phyloP scores from a whole-genome alignment of 1,284 basidiomycete species.

The Ustanciosporium gigantosporum region DNA sequence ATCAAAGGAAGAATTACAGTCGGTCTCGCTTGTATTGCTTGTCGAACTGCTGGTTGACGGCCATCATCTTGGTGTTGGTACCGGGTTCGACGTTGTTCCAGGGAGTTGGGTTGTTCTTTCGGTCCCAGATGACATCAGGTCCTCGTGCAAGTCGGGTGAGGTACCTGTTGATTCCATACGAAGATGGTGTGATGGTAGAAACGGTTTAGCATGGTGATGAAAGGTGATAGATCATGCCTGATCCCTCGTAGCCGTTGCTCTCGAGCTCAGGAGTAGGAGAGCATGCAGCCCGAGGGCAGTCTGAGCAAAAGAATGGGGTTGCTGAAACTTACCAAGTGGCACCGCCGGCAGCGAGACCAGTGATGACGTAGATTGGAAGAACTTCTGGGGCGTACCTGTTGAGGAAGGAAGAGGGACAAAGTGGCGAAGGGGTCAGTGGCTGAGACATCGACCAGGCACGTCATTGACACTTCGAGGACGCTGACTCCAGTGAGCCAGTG shows the following conservation, averaged over 20 bases:
- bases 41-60: slow-evolving; percentile 52
- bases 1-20: too few relatives aligned
- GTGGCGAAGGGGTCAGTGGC: background rate
- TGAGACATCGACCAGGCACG: background rate
- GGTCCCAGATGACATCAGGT: slow-evolving; percentile 59
- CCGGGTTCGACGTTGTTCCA: slow-evolving; percentile 57
- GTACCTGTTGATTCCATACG: slow-evolving; percentile 29
- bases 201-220: background rate
- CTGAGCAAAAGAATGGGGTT: background rate
- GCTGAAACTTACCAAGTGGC: slow-evolving; percentile 46
- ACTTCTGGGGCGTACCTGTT: slow-evolving; percentile 44
- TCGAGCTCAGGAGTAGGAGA: too few relatives aligned
- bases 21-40: slow-evolving; percentile 56
- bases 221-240: too few relatives aligned
- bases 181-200: background rate
- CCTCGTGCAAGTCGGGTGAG: slow-evolving; percentile 48
- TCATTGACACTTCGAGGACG: too few relatives aligned
- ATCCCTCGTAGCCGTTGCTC: too few relatives aligned
- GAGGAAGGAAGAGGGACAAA: background rate
- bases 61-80: slow-evolving; percentile 54
- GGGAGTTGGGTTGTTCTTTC: slow-evolving; percentile 58
- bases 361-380: slow-evolving; percentile 54
- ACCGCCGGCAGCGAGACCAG: slow-evolving; percentile 49
- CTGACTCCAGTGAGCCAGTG: background rate
- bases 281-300: too few relatives aligned